Percentiles rank a stretch among this genome's conserved stretches.
Conservation (phyloP, 78 protist genomes). For the Chrysochromulina tobinii region DNA sequence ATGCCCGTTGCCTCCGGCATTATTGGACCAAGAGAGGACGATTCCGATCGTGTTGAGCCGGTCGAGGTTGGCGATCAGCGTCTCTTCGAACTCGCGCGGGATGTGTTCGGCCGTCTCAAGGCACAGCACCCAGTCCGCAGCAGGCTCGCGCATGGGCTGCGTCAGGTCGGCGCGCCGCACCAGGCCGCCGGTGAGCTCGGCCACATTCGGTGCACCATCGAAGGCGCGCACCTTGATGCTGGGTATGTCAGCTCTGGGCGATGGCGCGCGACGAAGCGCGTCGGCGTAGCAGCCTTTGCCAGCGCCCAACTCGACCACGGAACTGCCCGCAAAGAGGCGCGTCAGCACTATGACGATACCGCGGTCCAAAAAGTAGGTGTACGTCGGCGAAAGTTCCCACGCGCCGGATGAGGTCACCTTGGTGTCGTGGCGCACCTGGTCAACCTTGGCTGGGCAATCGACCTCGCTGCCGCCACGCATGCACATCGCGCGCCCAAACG, state of each 20-base stretch:
- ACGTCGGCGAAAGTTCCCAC: background rate
- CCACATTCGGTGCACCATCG: background rate
- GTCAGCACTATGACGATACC: background rate
- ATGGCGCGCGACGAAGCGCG: background rate
- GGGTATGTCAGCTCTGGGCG: no score
- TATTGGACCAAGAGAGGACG: background rate
- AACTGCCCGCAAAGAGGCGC: background rate
- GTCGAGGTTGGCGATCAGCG: background rate
- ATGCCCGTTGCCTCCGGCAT: background rate
- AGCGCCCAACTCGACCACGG: background rate
- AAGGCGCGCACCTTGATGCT: background rate
- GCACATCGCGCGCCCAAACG: no score
- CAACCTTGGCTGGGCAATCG: no score
- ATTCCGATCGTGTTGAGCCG: background rate
- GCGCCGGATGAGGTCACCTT: background rate
- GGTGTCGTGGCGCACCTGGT: no score
- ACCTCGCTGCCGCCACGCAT: no score
- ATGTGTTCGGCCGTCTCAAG: background rate
- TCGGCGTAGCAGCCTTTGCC: background rate
- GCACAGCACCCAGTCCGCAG: background rate
- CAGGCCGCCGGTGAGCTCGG: background rate
- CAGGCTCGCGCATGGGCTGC: background rate
- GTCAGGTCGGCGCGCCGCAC: background rate
- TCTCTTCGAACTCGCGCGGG: background rate
- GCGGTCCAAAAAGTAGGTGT: background rate